Evolutionary conservation across 2,329 filamentous ascomycete species (phyloP), one percentile per base, ranked within the genome.

Genomic region (Stagonosporopsis rhizophila): DNA sequence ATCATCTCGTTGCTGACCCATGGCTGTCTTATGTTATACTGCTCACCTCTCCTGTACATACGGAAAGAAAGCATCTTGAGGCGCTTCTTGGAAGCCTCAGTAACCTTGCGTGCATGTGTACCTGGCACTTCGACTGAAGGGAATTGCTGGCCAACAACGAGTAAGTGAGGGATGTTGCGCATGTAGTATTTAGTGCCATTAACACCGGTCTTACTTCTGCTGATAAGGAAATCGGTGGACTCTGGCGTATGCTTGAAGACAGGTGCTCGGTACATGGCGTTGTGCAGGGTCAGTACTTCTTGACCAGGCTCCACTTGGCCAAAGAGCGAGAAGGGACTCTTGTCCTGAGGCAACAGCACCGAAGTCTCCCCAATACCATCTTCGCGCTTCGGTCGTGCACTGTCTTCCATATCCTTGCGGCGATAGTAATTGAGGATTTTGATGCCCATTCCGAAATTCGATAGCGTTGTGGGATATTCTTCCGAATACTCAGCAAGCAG

Each of bases 361-460:
- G 90, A 89, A 2, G 91, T 90, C 77, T 99, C 95, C 56, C 95
- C 95, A 59, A 99, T 85, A 17, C 66, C 66, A 47, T 69, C 66
- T 4, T 96, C 92, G 57, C 83, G 76, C 79, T 92, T 96, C 1
- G 91, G 90, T 1, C 91, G 84, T 48, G 86, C 83, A 44, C 87
- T 85, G 58, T 95, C 91, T 41, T 96, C 91, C 71, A 71, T 71
- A 45, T 92, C 90, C 69, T 92, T 92, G 56, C 93, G 87, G 35
- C 92, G 90, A 73, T 97, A 97, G 77, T 98, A 99, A 76, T 99
- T 98, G 80, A 98, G 92, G 56, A 99, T 85, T 49, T 92, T 90
- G 74, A 89, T 96, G 48, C 93, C 93, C 95, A 99, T 99, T 63
- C 94, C 95, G 69, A 97, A 96, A 72, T 96, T 97, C 39, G 94